Percentiles rank a stretch among this genome's conserved stretches.
These are phyloP conservation scores for Scenedesmus sp. DNA, from an alignment of 163 green algal genomes.

Conservation along the genomic window DNA sequence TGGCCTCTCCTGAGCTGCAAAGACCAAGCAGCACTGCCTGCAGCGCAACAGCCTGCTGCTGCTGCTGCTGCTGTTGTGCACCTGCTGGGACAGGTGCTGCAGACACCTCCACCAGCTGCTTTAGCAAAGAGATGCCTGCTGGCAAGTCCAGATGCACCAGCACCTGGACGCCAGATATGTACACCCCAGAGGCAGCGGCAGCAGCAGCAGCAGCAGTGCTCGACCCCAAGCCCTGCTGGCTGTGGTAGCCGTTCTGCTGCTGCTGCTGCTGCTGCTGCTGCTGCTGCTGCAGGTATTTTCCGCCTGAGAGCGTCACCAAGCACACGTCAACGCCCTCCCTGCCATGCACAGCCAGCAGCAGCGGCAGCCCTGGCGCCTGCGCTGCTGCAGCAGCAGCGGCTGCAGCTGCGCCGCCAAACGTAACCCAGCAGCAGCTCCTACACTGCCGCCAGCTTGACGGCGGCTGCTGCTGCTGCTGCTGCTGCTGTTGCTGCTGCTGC, in stretches of 20 bases:
- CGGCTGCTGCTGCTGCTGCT: conserved; percentile 16
- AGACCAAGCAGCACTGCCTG: conserved; percentile 13
- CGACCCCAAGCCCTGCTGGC: not conserved
- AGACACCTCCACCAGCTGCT: conserved; percentile 46
- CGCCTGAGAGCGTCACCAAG: not conserved
- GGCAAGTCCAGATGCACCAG: conserved; percentile 30
- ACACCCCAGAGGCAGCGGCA: not conserved
- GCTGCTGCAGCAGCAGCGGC: conserved; percentile 43
- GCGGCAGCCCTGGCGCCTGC: not conserved
- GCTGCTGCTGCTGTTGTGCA: conserved; percentile 3
- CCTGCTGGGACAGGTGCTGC: not conserved
- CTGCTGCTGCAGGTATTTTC: not conserved
- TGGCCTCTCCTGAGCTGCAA: not conserved
- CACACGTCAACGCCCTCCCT: conserved; percentile 12
- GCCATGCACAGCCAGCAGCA: conserved; percentile 43
- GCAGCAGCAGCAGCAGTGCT: not conserved
- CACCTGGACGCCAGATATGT: conserved; percentile 10
- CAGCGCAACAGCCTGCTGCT: conserved; percentile 18
- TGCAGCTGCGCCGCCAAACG: conserved; percentile 30
- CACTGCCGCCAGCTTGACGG: conserved; percentile 35
- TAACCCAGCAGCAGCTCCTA: conserved; percentile 44
- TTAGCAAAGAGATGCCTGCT: conserved; percentile 25
- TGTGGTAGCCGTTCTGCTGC: not conserved
- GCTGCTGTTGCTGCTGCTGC: conserved; percentile 28
- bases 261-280: conserved; percentile 14